Evolutionary conservation across 2,329 filamentous ascomycete genomes (phyloP), one percentile per base, ranked within the genome.

Genomic region (Tolypocladium tropicale): DNA sequence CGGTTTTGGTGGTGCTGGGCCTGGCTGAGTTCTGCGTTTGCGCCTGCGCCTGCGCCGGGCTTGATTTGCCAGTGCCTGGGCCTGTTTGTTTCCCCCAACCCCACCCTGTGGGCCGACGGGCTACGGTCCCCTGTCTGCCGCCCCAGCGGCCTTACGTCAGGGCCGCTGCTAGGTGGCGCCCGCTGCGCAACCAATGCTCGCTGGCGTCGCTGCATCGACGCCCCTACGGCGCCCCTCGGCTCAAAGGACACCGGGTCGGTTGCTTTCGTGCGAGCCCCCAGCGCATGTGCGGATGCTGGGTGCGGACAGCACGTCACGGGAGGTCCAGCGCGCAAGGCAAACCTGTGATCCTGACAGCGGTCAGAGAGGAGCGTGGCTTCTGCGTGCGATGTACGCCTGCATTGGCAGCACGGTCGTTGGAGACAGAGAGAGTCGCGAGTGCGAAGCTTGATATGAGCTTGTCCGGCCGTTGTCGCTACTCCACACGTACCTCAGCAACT

Each of bases 141-240:
- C n/a, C 36, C 48, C 51, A 32, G 49, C 53, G 37, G 34, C 43
- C 52, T 54, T 59, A 59, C 58, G 58, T 57, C 58, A 59, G 53
- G 52, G 54, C 41, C 54, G 52, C 50, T 30, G 23, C 52, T 36
- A 11, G 43, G 46, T 53, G 25, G 46, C 46, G 25, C 46, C 10
- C 46, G 25, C 25, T 11, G 46, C 18, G 46, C 46, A n/a, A 11
- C 25, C 46, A 21, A 23, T 10, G 39, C 16, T 6, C 16, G 33
- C 37, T 53, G 34, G 34, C 37, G 41, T n/a, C 53, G 43, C 51
- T 52, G 51, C 32, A n/a, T 25, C 46, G 46, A 49, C 46, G 25
- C 46, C 46, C 46, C 46, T 39, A 18, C 28, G 28, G 12, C 30
- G n/a, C 30, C 14, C 21, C 33, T 11, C 32, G 49, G 33, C 33